These are phyloP conservation scores for Nissolia schottii DNA, from an alignment of 306 rosid species.

Conservation along the genomic window DNA sequence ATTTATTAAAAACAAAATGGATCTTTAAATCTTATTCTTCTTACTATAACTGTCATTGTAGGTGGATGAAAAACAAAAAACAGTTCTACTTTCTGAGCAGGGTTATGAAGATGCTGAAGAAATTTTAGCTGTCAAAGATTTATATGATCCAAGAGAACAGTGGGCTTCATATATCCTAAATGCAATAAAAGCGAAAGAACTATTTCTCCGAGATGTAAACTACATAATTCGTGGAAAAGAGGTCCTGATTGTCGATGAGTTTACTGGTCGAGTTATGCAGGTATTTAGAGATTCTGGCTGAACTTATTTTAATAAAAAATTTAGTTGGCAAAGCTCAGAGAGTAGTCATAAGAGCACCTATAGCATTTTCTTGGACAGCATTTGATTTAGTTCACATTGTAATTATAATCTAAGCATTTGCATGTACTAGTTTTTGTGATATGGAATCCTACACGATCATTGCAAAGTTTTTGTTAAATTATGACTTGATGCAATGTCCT, in stretches of 20 bases:
- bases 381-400: neutral
- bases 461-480: neutral
- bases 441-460: neutral
- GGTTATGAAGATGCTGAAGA: conserved; percentile 98
- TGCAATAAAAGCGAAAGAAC: conserved; percentile 93
- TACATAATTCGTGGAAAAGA: conserved; percentile 91
- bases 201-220: conserved; percentile 90
- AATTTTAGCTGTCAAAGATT: conserved; percentile 82
- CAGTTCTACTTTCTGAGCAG: conserved; percentile 85
- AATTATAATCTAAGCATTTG: neutral
- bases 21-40: conserved; percentile 1
- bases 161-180: conserved; percentile 94
- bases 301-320: neutral
- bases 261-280: conserved; percentile 99
- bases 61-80: conserved; percentile 95
- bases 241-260: conserved; percentile 93
- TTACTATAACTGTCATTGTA: conserved; percentile 33
- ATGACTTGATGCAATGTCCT: neutral
- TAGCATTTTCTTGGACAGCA: conserved; percentile 10
- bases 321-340: neutral
- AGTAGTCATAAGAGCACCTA: neutral
- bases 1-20: neutral
- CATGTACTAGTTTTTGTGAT: neutral
- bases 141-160: conserved; percentile 95
- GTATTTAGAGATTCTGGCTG: conserved; percentile 32